Base-by-base conservation (phyloP, 192 early-diverging fungal species). In the Backusella westeae region DNA sequence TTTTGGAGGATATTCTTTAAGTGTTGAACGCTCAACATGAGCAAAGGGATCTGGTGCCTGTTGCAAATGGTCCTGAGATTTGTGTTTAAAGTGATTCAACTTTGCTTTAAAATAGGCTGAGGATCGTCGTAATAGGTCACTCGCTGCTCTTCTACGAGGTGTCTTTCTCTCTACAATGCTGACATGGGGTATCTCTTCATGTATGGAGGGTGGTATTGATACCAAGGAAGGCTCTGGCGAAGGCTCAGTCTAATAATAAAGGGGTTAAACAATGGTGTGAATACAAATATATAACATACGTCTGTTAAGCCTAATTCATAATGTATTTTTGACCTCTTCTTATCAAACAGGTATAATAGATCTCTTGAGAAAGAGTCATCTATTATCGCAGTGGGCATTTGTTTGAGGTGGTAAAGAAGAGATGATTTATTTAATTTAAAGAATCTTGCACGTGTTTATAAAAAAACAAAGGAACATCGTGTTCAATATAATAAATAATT, bases 281-380 rank as follows among this genome's bases (percentile, higher is more conserved):
- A 44, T 19, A 4, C 8, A 26, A 56, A 32, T 32, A 32, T 32
- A 32, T 0, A 2, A 63, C 12, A 56, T 53, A 76, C 75, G 17
- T 76, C 46, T 49, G 65, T 29, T 36, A 49, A 66, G 19, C 44
- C 67, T 36, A 79, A 69, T 38, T 79, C 78, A 10, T 35, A 34
- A 29, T 74, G 73, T 29, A 79, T 26, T 34, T 65, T 68, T 17
- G 78, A 75, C 34, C 74, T 70, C 39, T 52, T 80, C 29, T 67
- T 80, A 68, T 80, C 78, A 34, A 80, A 80, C 41, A 72, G 59
- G 19, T 19, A 56, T n/a, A 80, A 75, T 39, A 80, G 70, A 29
- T 80, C 78, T 39, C 71, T 69, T 29, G 74, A 71, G 59, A 80
- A 80, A 12, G 74, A 35, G 34, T 75, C 53, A 49, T 77, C 69